Base-by-base conservation (phyloP, 2,329 filamentous ascomycete species). In the Ceratocystis papillata region DNA sequence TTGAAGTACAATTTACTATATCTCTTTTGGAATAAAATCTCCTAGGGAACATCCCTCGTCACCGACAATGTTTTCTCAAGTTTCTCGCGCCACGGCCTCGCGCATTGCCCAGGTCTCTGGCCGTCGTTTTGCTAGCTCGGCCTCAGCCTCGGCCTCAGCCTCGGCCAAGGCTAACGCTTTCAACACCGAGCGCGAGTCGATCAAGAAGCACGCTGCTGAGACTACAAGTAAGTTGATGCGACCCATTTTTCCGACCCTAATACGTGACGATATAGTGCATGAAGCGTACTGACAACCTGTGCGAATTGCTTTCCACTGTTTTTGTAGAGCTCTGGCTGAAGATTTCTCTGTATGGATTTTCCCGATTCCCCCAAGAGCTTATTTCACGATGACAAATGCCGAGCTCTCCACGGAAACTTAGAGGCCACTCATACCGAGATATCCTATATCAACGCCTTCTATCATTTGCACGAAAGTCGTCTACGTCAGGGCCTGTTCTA, bases 301-400 rank as follows among this genome's bases (percentile, higher is more conserved):
- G 37, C 37, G 25, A 37, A 28, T 63, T 48, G 25, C 3, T 37
- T 41, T 15, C 12, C 10, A 15, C 37, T 12, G 10, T 41, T 41
- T 41, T 41, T 65, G 68, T 75, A 96, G 93, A 90, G 73, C 85
- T 96, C 73, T 99, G 94, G 94, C 87, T 85, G 78, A 97, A 95
- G 83, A 87, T 97, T 73, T 94, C 90, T 70, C 82, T 96, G 81
- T 97, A 90, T 50, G 62, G 63, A 33, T 25, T 57, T 50, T 41
- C 37, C 37, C 37, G 37, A 41, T 41, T 41, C 37, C 37, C 37
- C 37, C 3, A 41, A 41, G 37, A 41, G 37, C 37, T 41, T 5
- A 41, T 41, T 41, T 12, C 37, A 41, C 37, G 37, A 41, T 15
- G 37, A 15, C 15, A 3, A 41, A 41, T 41, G 3, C 37, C 37